Evolutionary conservation across 2,329 filamentous ascomycete genomes (phyloP), one percentile per base, ranked within the genome.

Genomic region (Fusarium verrucosum): DNA sequence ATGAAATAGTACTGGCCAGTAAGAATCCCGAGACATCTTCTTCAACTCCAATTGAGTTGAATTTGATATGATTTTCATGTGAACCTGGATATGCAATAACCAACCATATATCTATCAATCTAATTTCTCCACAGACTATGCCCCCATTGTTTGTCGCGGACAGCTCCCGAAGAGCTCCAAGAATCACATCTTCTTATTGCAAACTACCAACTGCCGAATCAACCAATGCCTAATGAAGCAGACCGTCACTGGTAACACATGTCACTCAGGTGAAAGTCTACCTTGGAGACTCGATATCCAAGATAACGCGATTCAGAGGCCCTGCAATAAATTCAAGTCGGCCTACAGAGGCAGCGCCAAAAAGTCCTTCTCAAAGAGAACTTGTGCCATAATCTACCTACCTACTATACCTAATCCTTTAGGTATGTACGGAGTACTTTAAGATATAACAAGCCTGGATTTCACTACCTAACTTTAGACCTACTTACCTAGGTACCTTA

Each of bases 81-180:
- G 17, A 46, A 22, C 26, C 17, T n/a, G n/a, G n/a, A n/a, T 14
- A 28, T 36, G 19, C 22, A 36, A 36, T 17, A 17, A 13, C 20
- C 7, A 14, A 25, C 16, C 19, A 14, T 5, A 17, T 11, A 4
- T 33, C 10, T 28, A 10, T n/a, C n/a, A 23, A 33, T 20, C n/a
- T 23, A 5, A 40, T 23, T 28, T 7, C 32, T 35, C 23, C 14
- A 19, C n/a, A 35, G 20, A 23, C 13, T 17, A 17, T 38, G 16
- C 11, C 11, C 11, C 3, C 7, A 26, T 40, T 20, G 33, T 10
- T 19, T 4, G 45, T 25, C 20, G 17, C 26, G 5, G 4, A 20
- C 19, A 7, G 19, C 22, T 23, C 36, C 38, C 49, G 55, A n/a
- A n/a, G 55, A 62, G 33, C 28, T 60, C 55, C 44, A 62, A 16